Percentiles rank a stretch among this genome's conserved stretches.
phyloP scores from a whole-genome alignment of 83 land plant genomes.

The Picea engelmannii region DNA sequence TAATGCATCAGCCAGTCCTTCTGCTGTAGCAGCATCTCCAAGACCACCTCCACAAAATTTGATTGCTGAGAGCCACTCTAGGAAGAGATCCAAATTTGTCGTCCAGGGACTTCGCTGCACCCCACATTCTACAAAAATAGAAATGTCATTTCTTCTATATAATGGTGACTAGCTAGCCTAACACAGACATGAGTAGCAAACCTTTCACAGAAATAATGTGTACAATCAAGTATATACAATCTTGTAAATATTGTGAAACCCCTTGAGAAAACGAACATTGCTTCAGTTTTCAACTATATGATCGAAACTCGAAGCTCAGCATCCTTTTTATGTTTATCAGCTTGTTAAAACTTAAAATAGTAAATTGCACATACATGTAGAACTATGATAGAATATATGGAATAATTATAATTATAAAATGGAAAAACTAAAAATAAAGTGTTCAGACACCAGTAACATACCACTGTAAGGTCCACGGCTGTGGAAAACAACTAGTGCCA shows the following conservation, averaged over 20 bases:
- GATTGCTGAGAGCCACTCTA: conserved; percentile 73
- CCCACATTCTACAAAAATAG: conserved; percentile 43
- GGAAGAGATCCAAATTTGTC: conserved; percentile 68
- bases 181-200: not conserved
- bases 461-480: conserved; percentile 78
- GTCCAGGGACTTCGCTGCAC: conserved; percentile 92
- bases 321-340: not conserved
- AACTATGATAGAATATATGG: not conserved
- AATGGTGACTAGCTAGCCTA: not conserved
- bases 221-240: too few relatives aligned
- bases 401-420: conserved; percentile 7
- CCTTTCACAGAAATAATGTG: too few relatives aligned
- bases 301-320: not conserved
- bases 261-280: too few relatives aligned
- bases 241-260: not conserved
- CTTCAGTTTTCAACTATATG: not conserved
- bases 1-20: conserved; percentile 89
- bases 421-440: not conserved
- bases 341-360: not conserved
- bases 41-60: conserved; percentile 90
- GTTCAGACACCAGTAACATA: conserved; percentile 15
- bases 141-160: not conserved
- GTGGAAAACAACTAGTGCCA: conserved; percentile 68
- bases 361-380: not conserved
- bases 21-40: conserved; percentile 84